Percentiles rank a stretch among this genome's conserved stretches.
Conservation (phyloP, 768 basidiomycete genomes). For the Leccinum rimulosum region DNA sequence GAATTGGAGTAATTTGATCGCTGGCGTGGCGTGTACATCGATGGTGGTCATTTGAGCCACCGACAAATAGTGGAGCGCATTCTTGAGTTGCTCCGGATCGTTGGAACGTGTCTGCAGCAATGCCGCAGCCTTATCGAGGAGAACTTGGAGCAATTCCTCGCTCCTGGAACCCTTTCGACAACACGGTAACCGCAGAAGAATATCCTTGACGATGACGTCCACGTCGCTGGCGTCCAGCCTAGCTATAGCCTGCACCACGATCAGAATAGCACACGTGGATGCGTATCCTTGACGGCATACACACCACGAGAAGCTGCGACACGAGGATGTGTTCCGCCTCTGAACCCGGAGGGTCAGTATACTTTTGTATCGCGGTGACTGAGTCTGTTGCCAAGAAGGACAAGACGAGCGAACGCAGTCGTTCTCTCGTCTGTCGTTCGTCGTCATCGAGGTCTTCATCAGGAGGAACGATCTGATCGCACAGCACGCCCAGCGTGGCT, state of each 20-base stretch:
- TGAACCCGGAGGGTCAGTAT: conserved; percentile 41
- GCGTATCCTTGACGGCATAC: conserved; percentile 12
- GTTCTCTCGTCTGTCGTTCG: conserved; percentile 54
- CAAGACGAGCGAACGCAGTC: conserved; percentile 56
- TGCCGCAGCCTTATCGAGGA: conserved; percentile 38
- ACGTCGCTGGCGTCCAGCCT: conserved; percentile 41
- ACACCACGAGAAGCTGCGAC: conserved; percentile 48
- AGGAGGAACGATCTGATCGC: conserved; percentile 58
- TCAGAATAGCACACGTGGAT: conserved; percentile 5
- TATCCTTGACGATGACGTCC: conserved; percentile 48
- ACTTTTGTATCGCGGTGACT: conserved; percentile 42
- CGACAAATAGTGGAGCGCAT: conserved; percentile 44
- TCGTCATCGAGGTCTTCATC: conserved; percentile 56
- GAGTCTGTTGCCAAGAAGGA: conserved; percentile 57
- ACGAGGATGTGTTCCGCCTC: conserved; percentile 48
- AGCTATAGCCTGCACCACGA: conserved; percentile 44
- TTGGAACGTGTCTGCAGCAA: conserved; percentile 32
- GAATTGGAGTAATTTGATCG: conserved; percentile 50
- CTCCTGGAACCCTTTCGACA: conserved; percentile 38
- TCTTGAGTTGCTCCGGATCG: conserved; percentile 34
- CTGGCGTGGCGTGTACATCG: conserved; percentile 40
- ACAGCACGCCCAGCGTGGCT: conserved; percentile 62
- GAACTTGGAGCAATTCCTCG: conserved; percentile 37
- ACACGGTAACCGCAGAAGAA: conserved; percentile 50
- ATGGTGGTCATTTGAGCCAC: conserved; percentile 44